Evolutionary conservation across 2,329 filamentous ascomycete species (phyloP), one percentile per base, ranked within the genome.

Genomic region (Stemphylium beticola): DNA sequence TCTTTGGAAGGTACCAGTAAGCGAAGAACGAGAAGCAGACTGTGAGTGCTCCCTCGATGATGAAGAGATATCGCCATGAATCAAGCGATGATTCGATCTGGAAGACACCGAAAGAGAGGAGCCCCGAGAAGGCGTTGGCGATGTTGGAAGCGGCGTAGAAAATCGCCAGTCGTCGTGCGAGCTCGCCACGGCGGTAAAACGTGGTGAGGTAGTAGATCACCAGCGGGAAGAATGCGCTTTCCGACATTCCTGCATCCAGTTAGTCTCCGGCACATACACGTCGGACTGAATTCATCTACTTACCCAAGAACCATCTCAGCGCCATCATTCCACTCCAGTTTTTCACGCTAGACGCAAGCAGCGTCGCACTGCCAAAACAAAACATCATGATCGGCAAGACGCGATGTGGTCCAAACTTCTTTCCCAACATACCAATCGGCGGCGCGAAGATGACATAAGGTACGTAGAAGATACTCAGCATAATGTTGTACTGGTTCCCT

Each of bases 121-220:
- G 74, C 4, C 85, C 85, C 0, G 82, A 82, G 63, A 88, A 89
- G 2, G 86, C 87, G 53, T 85, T 86, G 18, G 90, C 89, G 54
- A 93, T 89, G 66, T 88, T 90, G 20, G 84, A 87, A 0, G 89
- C 89, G 0, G 89, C 90, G 64, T 92, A 93, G 76, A 92, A 92
- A 54, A 91, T 77, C 32, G 88, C 88, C 1, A 91, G 78, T 3
- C 89, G 84, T 8, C 88, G 80, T 5, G 88, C 88, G 3, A 92
- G 81, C 69, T 92, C 89, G 29, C 85, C 85, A 49, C 89, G 83
- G 14, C 87, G 83, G 71, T 92, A 92, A 72, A 91, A 91, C 1
- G 77, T 78, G 0, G 79, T 80, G 43, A 79, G 69, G 57, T 87
- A 87, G 72, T 86, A 87, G 56, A 86, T 86, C 17, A 90, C 87